These are phyloP conservation scores for Linderniella brevidens DNA, from an alignment of 257 asterid species.

Conservation along the genomic window DNA sequence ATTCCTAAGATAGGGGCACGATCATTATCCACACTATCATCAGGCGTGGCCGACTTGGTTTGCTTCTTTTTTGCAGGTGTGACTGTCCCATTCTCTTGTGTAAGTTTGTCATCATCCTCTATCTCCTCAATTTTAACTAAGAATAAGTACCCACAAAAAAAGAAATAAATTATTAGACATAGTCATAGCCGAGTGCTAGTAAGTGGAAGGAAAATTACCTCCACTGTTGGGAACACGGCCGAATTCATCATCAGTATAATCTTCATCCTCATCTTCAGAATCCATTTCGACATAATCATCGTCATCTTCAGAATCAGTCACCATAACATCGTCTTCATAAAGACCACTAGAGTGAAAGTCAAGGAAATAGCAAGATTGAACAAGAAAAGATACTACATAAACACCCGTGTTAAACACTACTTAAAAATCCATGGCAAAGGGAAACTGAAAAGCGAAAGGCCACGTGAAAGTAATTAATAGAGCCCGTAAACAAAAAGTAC, in stretches of 20 bases:
- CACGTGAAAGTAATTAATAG: not conserved
- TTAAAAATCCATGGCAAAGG: not conserved
- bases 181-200: not conserved
- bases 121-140: conserved; percentile 84
- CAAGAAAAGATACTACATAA: not conserved
- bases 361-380: conserved; percentile 19
- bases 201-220: conserved; percentile 28
- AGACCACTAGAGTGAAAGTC: conserved; percentile 34
- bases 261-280: conserved; percentile 45
- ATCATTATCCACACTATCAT: conserved; percentile 21
- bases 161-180: conserved; percentile 2
- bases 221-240: conserved; percentile 45
- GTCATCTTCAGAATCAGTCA: conserved; percentile 31
- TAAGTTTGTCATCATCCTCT: conserved; percentile 49
- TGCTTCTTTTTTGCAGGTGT: conserved; percentile 44
- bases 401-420: conserved; percentile 3
- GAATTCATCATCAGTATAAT: conserved; percentile 34
- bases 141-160: conserved; percentile 8
- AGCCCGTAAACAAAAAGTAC: not conserved
- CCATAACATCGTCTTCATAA: conserved; percentile 21
- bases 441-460: not conserved
- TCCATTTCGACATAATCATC: conserved; percentile 22
- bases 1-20: conserved; percentile 19
- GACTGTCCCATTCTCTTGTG: conserved; percentile 20
- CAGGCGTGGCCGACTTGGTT: conserved; percentile 17